phyloP scores from a whole-genome alignment of 495 filamentous ascomycete species.

The Aspergillus coremiiformis region DNA sequence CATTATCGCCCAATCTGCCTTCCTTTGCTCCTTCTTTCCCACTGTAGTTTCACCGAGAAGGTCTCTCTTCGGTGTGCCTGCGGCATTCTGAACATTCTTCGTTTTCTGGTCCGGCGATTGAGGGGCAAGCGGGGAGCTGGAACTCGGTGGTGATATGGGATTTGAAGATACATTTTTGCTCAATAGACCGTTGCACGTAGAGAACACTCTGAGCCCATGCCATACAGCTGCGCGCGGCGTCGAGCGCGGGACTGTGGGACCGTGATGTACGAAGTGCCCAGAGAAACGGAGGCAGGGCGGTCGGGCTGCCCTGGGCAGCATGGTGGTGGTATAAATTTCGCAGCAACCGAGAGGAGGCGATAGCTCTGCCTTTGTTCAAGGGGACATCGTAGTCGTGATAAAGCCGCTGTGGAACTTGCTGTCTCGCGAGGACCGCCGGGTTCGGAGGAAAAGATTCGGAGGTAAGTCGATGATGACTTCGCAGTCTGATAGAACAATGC shows the following conservation, averaged over 20 bases:
- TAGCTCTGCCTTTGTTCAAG: constrained; percentile 12
- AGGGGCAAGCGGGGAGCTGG: constrained; percentile 14
- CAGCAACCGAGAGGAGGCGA: neutral
- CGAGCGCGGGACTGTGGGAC: constrained; percentile 24
- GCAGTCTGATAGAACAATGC: neutral
- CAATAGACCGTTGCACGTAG: constrained; percentile 11
- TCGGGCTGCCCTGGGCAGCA: constrained; percentile 41
- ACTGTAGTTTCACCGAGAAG: constrained; percentile 49
- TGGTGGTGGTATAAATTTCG: constrained; percentile 13
- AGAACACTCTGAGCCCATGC: constrained; percentile 24
- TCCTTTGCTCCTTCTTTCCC: constrained; percentile 77
- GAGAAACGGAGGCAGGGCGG: constrained; percentile 34
- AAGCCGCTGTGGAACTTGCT: neutral
- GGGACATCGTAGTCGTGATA: constrained; percentile 22
- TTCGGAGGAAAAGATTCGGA: constrained; percentile 31
- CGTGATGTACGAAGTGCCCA: constrained; percentile 24
- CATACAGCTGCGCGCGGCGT: constrained; percentile 19
- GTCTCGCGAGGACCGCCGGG: constrained; percentile 27
- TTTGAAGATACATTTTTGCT: constrained; percentile 18
- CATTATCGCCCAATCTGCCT: constrained; percentile 97
- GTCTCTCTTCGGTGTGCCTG: constrained; percentile 38
- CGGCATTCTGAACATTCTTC: constrained; percentile 20
- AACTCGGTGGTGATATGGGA: constrained; percentile 1
- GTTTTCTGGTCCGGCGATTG: constrained; percentile 17
- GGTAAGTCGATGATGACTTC: neutral